Evolutionary conservation across 495 filamentous ascomycete species (phyloP).

Genomic region (Acidomyces sp.): DNA sequence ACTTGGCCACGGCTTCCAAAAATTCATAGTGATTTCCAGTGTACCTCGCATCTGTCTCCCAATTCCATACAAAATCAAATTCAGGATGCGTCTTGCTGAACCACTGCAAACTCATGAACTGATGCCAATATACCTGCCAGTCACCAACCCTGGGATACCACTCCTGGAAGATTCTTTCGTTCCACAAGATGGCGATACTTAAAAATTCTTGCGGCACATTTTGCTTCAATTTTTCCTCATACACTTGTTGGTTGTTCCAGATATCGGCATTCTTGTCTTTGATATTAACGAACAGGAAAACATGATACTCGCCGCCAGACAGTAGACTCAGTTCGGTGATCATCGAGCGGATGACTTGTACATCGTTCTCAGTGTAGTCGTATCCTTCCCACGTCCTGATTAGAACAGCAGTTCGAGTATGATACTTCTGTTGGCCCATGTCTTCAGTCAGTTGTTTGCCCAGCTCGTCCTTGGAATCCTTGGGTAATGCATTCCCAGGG

Average conservation of each 20-base stretch:
- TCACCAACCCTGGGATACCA: conserved; percentile 44
- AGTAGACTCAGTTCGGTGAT: conserved; percentile 59
- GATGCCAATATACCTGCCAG: conserved; percentile 33
- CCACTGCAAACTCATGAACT: conserved; percentile 48
- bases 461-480: not conserved
- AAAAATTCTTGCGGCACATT: conserved; percentile 52
- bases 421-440: conserved; percentile 13
- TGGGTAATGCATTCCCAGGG: conserved; percentile 3
- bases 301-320: conserved; percentile 63
- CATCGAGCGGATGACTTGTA: conserved; percentile 56
- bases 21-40: conserved; percentile 61
- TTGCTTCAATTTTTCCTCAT: conserved; percentile 39
- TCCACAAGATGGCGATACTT: conserved; percentile 56
- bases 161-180: conserved; percentile 40
- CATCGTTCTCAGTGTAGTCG: conserved; percentile 56
- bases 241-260: conserved; percentile 39
- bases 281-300: conserved; percentile 63
- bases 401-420: conserved; percentile 51
- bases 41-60: conserved; percentile 59
- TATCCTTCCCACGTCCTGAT: conserved; percentile 57
- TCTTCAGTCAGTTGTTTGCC: not conserved
- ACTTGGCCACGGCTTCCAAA: conserved; percentile 44
- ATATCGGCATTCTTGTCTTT: conserved; percentile 46
- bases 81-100: conserved; percentile 57
- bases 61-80: conserved; percentile 66